Conservation (phyloP, 495 filamentous ascomycete genomes). For the Trichoderma asperelloides region DNA sequence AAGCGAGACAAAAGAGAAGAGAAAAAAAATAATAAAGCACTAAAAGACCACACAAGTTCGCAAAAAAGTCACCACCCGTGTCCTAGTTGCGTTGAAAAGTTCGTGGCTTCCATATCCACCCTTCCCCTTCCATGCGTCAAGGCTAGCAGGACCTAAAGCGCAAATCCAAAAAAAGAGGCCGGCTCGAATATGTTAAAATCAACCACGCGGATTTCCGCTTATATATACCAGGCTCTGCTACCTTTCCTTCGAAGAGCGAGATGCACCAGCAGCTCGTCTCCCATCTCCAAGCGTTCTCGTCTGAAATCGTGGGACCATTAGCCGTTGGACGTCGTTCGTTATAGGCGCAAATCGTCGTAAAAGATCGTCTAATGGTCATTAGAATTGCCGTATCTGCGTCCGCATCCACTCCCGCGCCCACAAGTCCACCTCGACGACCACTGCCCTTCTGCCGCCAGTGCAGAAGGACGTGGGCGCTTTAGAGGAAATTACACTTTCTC, state of each 20-base stretch:
- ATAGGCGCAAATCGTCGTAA: conserved; percentile 4
- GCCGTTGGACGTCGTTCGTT: conserved; percentile 7
- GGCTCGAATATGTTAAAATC: conserved; percentile 8
- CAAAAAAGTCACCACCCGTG: neutral
- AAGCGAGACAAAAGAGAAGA: conserved; percentile 16
- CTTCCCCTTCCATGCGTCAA: conserved; percentile 4
- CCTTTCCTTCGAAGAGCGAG: neutral
- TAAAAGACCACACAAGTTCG: neutral
- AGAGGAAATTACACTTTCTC: conserved; percentile 32
- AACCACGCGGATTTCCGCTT: conserved; percentile 7
- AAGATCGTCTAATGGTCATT: conserved; percentile 3
- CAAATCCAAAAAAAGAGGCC: conserved; percentile 16
- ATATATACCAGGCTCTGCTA: conserved; percentile 2
- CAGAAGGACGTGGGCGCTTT: neutral
- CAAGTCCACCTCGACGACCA: neutral
- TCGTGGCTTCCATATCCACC: neutral
- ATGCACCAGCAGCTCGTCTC: conserved; percentile 7
- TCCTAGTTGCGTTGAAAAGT: conserved; percentile 6
- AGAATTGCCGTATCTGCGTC: neutral
- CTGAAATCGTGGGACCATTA: conserved; percentile 1
- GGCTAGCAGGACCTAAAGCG: neutral
- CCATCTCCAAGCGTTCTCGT: neutral
- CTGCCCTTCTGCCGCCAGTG: neutral
- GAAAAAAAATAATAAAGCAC: conserved; percentile 8
- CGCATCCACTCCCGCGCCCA: neutral